A percentile compares a stretch with the other conserved stretches of the same genome.
Evolutionary conservation across 2,329 filamentous ascomycete species (phyloP).

Genomic region (Emmonsiellopsis sp.): DNA sequence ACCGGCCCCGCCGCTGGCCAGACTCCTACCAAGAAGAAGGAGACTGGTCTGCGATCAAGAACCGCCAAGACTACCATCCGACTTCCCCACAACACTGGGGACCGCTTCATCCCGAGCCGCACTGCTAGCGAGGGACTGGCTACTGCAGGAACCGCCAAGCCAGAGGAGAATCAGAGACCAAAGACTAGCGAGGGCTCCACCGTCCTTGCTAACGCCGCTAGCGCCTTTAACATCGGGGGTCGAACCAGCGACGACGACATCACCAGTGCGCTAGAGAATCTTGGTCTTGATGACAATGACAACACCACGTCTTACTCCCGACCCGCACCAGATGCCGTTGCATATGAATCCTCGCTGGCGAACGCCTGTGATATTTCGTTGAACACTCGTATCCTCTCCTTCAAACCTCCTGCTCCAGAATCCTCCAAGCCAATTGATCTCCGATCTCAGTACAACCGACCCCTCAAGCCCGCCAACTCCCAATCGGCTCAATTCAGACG

Average conservation of each 20-base stretch:
- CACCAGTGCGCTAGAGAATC: conserved; percentile 66
- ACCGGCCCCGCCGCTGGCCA: conserved; percentile 54
- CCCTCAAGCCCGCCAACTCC: conserved; percentile 67
- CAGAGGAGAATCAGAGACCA: conserved; percentile 66
- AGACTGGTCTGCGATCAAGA: conserved; percentile 30
- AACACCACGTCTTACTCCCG: conserved; percentile 62
- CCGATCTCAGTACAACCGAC: conserved; percentile 94
- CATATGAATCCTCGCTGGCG: conserved; percentile 86
- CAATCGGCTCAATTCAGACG: conserved; percentile 79
- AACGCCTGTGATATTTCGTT: conserved; percentile 86
- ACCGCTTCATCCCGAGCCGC: conserved; percentile 95
- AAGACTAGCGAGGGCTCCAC: conserved; percentile 71
- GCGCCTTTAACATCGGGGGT: conserved; percentile 54
- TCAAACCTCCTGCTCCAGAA: conserved; percentile 96
- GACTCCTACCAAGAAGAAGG: conserved; percentile 39
- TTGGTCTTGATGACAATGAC: conserved; percentile 67
- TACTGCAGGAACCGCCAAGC: conserved; percentile 73
- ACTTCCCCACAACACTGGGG: conserved; percentile 60
- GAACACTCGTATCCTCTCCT: conserved; percentile 91
- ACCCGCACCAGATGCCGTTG: conserved; percentile 75
- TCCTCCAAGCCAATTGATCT: conserved; percentile 98
- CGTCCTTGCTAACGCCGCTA: conserved; percentile 65
- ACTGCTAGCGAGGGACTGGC: conserved; percentile 79
- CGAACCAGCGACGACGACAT: conserved; percentile 62
- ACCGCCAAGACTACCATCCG: conserved; percentile 57